Percentiles rank a stretch among this genome's conserved stretches.
phyloP scores from a whole-genome alignment of 306 rosid genomes.

The Bauhinia variegata region DNA sequence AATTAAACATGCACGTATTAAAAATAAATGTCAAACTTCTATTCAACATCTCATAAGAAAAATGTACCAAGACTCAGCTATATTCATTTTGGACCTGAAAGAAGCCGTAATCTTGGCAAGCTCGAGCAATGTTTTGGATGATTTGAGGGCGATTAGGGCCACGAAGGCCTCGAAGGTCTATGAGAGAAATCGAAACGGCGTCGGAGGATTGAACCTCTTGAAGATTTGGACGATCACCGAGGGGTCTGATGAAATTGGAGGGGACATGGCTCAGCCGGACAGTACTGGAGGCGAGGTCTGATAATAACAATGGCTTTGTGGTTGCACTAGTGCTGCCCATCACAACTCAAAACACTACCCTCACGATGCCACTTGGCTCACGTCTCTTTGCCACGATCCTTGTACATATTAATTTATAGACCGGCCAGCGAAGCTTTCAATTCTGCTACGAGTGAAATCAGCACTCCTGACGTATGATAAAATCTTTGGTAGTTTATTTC shows the following conservation, averaged over 20 bases:
- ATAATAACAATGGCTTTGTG: constrained; percentile 12
- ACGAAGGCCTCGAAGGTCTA: constrained; percentile 29
- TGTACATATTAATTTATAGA: too few species aligned
- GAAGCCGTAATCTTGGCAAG: constrained; percentile 42
- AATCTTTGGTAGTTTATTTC: too few species aligned
- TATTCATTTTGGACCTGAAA: constrained; percentile 30
- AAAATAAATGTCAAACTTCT: too few species aligned
- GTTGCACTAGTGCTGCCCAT: background rate
- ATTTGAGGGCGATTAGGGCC: constrained; percentile 21
- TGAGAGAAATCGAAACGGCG: constrained; percentile 33
- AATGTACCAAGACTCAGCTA: too few species aligned
- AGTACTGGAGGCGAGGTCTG: constrained; percentile 25
- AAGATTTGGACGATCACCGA: constrained; percentile 34
- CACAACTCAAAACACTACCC: too few species aligned
- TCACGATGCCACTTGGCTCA: background rate
- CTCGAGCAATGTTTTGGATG: constrained; percentile 33
- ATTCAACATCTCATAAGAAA: too few species aligned
- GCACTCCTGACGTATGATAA: too few species aligned
- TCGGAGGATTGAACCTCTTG: constrained; percentile 24
- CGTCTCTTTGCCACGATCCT: too few species aligned
- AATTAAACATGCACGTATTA: too few species aligned
- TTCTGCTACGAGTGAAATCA: too few species aligned
- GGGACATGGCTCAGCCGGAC: constrained; percentile 27
- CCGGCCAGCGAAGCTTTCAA: too few species aligned
- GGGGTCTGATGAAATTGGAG: constrained; percentile 29